A percentile compares a stretch with the other conserved stretches of the same genome.
phyloP scores from a whole-genome alignment of 2,329 filamentous ascomycete species.

The Cadophora luteo-olivacea region DNA sequence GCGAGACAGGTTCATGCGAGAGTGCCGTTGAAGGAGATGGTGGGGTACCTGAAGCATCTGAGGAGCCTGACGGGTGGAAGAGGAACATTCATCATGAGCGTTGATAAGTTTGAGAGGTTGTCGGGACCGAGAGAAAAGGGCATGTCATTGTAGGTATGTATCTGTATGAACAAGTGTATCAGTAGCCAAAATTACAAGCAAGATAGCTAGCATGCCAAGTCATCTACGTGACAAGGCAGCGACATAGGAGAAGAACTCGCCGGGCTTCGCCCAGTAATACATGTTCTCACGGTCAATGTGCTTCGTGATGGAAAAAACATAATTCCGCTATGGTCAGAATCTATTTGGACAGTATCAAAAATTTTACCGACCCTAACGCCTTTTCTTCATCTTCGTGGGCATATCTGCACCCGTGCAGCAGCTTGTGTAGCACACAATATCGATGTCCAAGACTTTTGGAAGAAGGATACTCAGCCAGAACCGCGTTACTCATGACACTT shows the following conservation, averaged over 20 bases:
- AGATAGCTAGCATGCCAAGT: background rate
- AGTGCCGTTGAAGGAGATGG: slow-evolving; percentile 95
- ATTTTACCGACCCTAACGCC: background rate
- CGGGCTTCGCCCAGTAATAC: background rate
- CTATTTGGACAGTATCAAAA: background rate
- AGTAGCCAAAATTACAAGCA: background rate
- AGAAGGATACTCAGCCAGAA: background rate
- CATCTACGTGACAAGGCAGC: background rate
- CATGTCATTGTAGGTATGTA: slow-evolving; percentile 29
- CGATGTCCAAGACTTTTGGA: background rate
- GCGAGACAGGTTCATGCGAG: slow-evolving; percentile 77
- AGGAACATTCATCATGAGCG: slow-evolving; percentile 77
- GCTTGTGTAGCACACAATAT: too few relatives aligned
- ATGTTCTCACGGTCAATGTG: background rate
- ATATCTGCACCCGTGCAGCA: too few relatives aligned
- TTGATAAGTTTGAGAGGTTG: slow-evolving; percentile 75
- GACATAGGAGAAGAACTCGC: background rate
- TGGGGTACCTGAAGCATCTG: slow-evolving; percentile 89
- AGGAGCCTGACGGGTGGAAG: slow-evolving; percentile 87
- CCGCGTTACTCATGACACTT: background rate
- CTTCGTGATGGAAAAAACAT: background rate
- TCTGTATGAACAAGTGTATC: background rate
- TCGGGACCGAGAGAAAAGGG: slow-evolving; percentile 57
- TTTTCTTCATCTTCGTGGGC: background rate
- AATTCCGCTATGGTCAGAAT: background rate